phyloP scores from a whole-genome alignment of 805 yeast species.

The Sporopachydermia quercuum region DNA sequence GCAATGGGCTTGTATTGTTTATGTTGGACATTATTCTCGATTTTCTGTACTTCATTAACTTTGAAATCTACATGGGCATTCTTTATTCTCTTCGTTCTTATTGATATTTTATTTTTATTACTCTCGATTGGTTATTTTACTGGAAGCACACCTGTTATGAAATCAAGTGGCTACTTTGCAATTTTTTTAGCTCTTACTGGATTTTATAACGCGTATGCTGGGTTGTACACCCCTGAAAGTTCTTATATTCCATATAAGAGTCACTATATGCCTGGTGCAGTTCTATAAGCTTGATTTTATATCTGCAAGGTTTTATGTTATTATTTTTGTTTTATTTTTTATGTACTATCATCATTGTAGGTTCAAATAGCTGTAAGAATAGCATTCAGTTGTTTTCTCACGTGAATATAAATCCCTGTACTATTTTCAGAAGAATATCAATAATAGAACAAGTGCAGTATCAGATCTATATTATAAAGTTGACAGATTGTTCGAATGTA shows the following conservation, averaged over 20 bases:
- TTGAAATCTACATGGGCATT: constrained; percentile 30
- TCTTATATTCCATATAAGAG: constrained; percentile 39
- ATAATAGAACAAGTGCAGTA: too few relatives aligned
- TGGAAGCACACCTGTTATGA: constrained; percentile 22
- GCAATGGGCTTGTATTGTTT: constrained; percentile 37
- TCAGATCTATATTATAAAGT: too few relatives aligned
- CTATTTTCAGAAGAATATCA: too few relatives aligned
- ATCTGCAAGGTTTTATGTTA: too few relatives aligned
- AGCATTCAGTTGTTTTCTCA: too few relatives aligned
- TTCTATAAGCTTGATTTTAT: too few relatives aligned
- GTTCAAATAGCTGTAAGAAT: too few relatives aligned
- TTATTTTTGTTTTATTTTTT: too few relatives aligned
- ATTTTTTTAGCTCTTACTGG: constrained; percentile 45
- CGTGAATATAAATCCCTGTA: too few relatives aligned
- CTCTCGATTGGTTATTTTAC: constrained; percentile 35
- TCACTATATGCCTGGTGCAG: constrained; percentile 32
- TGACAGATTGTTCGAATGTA: too few relatives aligned
- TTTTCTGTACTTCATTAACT: constrained; percentile 29
- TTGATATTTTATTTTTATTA: constrained; percentile 26
- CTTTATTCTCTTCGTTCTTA: constrained; percentile 25
- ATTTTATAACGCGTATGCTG: constrained; percentile 62
- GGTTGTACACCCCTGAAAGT: constrained; percentile 50
- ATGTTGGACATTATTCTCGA: constrained; percentile 42
- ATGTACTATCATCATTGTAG: too few relatives aligned
- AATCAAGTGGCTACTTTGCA: constrained; percentile 55